Conservation (phyloP, 257 asterid genomes). For the Gardenia jasminoides region DNA sequence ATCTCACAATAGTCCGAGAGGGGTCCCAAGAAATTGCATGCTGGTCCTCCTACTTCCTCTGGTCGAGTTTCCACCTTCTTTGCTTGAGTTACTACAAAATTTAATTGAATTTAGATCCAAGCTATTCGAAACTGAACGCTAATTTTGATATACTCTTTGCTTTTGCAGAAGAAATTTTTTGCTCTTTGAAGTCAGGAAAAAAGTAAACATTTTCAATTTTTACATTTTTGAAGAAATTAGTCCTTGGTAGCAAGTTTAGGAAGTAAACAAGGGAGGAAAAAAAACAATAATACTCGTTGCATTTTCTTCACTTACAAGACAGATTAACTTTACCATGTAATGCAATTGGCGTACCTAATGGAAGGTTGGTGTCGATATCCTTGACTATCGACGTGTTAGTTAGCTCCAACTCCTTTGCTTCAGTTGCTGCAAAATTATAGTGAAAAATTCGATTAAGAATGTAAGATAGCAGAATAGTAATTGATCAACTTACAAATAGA, state of each 20-base stretch:
- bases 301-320: too few species aligned
- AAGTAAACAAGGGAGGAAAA: too few species aligned
- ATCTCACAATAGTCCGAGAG: constrained; percentile 41
- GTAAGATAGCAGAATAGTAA: neutral
- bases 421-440: constrained; percentile 1
- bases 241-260: too few species aligned
- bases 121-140: too few species aligned
- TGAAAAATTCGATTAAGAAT: neutral
- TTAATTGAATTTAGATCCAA: neutral
- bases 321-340: too few species aligned
- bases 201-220: too few species aligned
- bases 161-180: neutral
- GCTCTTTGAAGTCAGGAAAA: too few species aligned
- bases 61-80: constrained; percentile 9
- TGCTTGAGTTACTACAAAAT: neutral
- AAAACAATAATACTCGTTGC: too few species aligned
- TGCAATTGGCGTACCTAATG: neutral
- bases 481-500: neutral
- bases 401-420: neutral
- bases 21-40: constrained; percentile 27
- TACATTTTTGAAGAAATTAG: too few species aligned
- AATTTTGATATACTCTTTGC: too few species aligned
- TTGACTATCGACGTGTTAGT: neutral
- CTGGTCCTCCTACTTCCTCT: constrained; percentile 3
- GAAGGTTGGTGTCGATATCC: neutral